Evolutionary conservation across 192 early-diverging fungal genomes (phyloP).

Genomic region (Hyaloraphidium curvatum): DNA sequence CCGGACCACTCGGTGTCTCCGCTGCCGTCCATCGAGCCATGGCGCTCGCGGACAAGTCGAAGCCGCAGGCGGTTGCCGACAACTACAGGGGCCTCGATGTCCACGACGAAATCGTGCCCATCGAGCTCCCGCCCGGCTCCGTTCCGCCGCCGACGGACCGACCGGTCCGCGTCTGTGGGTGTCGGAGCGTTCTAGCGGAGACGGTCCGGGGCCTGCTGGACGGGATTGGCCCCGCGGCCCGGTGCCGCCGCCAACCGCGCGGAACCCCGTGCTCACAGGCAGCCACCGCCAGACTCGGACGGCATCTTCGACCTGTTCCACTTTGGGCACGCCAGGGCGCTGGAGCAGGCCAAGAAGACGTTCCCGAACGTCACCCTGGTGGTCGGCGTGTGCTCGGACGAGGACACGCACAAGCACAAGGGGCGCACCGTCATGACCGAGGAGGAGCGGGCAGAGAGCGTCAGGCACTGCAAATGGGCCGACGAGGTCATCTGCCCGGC

Average conservation of each 20-base stretch:
- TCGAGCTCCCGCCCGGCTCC: not conserved
- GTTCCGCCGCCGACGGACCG: constrained; percentile 36
- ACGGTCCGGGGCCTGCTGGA: too few species aligned
- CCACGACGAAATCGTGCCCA: too few species aligned
- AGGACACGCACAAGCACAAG: constrained; percentile 51
- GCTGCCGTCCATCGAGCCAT: too few species aligned
- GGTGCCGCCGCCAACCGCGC: too few species aligned
- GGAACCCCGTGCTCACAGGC: too few species aligned
- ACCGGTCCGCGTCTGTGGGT: constrained; percentile 55
- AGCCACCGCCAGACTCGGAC: too few species aligned
- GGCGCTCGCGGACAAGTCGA: too few species aligned
- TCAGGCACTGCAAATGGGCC: constrained; percentile 70
- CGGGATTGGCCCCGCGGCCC: too few species aligned
- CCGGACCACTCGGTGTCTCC: too few species aligned
- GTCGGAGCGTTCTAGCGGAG: too few species aligned
- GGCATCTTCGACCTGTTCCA: constrained; percentile 75
- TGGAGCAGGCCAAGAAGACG: constrained; percentile 67
- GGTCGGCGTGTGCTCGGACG: constrained; percentile 58
- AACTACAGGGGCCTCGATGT: too few species aligned
- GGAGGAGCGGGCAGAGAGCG: constrained; percentile 50
- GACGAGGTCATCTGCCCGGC: constrained; percentile 58
- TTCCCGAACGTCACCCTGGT: constrained; percentile 56
- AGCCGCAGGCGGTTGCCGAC: too few species aligned
- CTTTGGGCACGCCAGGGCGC: constrained; percentile 57
- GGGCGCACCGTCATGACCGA: constrained; percentile 68